Percentiles rank a stretch among this genome's conserved stretches.
phyloP scores from a whole-genome alignment of 179 eudicot species.

The Silene vulgaris region DNA sequence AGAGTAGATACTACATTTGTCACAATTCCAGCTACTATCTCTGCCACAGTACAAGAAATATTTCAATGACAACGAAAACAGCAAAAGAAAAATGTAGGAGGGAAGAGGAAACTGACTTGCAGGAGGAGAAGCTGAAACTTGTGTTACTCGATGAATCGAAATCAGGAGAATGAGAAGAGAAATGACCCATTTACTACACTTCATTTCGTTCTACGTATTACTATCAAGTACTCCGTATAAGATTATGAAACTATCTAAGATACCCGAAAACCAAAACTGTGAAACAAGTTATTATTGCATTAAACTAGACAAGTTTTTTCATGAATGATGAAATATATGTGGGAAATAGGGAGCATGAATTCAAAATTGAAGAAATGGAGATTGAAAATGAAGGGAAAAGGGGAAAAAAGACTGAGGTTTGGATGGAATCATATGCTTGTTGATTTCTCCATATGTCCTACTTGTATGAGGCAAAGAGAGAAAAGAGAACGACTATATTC shows the following conservation, averaged over 20 bases:
- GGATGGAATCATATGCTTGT: constrained; percentile 8
- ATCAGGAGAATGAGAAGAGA: constrained; percentile 35
- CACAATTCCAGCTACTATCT: constrained; percentile 62
- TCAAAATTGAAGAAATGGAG: constrained; percentile 5
- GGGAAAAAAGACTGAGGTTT: background rate
- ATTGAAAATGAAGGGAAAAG: background rate
- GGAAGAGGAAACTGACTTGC: constrained; percentile 50
- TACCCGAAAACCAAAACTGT: background rate
- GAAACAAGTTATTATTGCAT: background rate
- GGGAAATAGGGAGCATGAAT: background rate
- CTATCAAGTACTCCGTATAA: background rate
- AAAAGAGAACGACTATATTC: background rate
- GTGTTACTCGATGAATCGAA: constrained; percentile 32
- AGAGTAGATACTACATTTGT: constrained; percentile 58
- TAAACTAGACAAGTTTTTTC: background rate
- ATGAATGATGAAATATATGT: constrained; percentile 2
- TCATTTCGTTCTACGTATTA: background rate
- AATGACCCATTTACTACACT: constrained; percentile 25
- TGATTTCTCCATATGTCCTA: constrained; percentile 7
- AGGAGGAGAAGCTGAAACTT: constrained; percentile 67
- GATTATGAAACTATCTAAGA: background rate
- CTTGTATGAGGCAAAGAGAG: background rate
- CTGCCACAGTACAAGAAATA: constrained; percentile 35
- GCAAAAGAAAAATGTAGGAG: no score
- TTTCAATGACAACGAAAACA: background rate